Evolutionary conservation across 2,329 filamentous ascomycete species (phyloP), one percentile per base, ranked within the genome.

Genomic region (Dactylellina leptospora): DNA sequence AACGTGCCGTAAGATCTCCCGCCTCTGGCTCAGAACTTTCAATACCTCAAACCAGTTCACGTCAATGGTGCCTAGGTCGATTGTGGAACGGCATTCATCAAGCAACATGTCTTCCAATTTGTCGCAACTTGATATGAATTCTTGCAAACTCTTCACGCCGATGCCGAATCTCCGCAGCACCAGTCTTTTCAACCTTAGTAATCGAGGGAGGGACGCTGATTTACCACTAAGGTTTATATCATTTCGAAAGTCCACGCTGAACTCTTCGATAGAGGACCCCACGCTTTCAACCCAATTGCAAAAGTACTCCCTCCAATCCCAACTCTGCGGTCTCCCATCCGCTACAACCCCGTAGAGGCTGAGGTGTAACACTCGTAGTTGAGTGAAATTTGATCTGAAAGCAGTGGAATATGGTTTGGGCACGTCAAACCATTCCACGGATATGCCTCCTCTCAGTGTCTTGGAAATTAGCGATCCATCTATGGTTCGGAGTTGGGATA

Each of bases 1-100:
- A 16, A 53, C 13, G n/a, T 30, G 33, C 25, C 11, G 51, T 20
- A 55, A 16, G 8, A 3, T 42, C 4, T 4, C 8, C 5, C 5
- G 6, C n/a, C 10, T 30, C 36, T 27, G 18, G 10, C 22, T 22
- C 33, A 40, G 18, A 27, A 10, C 8, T 16, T 27, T 55, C 11
- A 55, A 16, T 27, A 55, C 25, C 13, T 55, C 11, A 42, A 55
- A 25, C 51, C 51, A 55, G n/a, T n/a, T n/a, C n/a, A n/a, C n/a
- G n/a, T n/a, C n/a, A n/a, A n/a, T n/a, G n/a, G n/a, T n/a, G n/a
- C n/a, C n/a, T n/a, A n/a, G n/a, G n/a, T n/a, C 13, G 30, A n/a
- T 30, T 40, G 11, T 20, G 10, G 4, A 22, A 16, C 20, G n/a
- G 18, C 48, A 53, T 4, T 25, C 2, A n/a, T n/a, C 4, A n/a